Evolutionary conservation across 2,329 filamentous ascomycete species (phyloP).

Genomic region (Triangularia setosa): DNA sequence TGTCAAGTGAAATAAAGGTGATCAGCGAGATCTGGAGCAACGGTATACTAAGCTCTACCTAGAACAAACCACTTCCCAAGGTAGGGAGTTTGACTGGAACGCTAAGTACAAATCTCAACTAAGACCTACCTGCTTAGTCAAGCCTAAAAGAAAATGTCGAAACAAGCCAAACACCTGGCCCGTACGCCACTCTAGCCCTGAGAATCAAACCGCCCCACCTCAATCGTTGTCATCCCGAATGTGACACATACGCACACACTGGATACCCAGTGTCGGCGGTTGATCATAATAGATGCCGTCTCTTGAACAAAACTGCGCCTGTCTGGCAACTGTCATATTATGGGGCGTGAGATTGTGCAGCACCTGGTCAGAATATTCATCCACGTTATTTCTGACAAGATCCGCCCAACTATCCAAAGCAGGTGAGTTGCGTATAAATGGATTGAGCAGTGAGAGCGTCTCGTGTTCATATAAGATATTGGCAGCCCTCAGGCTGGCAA

Average conservation of each 20-base stretch:
- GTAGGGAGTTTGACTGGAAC: neutral
- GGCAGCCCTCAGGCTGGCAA: neutral
- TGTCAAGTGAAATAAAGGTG: neutral
- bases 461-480: neutral
- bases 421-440: neutral
- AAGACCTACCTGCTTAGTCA: neutral
- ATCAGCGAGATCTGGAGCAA: neutral
- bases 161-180: neutral
- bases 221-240: neutral
- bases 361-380: neutral
- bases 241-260: neutral
- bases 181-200: neutral
- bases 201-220: neutral
- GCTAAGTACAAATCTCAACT: neutral
- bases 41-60: neutral
- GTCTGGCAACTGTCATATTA: neutral
- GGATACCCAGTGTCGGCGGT: neutral
- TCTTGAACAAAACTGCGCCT: neutral
- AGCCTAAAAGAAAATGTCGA: neutral
- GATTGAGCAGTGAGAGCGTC: neutral
- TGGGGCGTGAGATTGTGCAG: neutral
- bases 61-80: neutral
- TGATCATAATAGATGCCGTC: neutral
- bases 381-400: neutral
- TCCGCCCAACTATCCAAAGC: neutral